Evolutionary conservation across 2,329 filamentous ascomycete genomes (phyloP).

Genomic region (Pyrenochaeta sp.): DNA sequence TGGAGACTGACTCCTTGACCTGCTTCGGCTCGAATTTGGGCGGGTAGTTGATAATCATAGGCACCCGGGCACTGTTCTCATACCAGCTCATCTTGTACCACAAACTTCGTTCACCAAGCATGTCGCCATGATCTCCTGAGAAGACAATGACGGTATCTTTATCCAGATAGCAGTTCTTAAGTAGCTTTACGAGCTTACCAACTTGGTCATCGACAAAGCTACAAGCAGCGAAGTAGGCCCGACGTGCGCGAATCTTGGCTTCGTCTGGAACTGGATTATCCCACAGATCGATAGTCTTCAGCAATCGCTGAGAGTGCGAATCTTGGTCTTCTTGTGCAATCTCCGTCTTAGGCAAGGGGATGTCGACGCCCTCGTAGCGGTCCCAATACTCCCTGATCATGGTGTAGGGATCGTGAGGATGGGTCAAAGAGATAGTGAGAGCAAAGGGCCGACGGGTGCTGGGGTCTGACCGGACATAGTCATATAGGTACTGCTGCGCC

Average conservation of each 20-base stretch:
- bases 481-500: conserved; percentile 87
- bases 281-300: conserved; percentile 88
- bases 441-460: conserved; percentile 77
- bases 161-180: conserved; percentile 80
- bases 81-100: conserved; percentile 99
- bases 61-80: conserved; percentile 88
- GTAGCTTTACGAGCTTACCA: conserved; percentile 78
- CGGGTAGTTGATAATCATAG: conserved; percentile 84
- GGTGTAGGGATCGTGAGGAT: conserved; percentile 94
- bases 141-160: conserved; percentile 93
- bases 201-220: conserved; percentile 95
- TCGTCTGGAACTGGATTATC: conserved; percentile 84
- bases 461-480: conserved; percentile 83
- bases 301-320: conserved; percentile 83
- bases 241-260: conserved; percentile 82
- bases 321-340: conserved; percentile 86
- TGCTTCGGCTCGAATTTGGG: conserved; percentile 77
- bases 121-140: conserved; percentile 93
- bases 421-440: conserved; percentile 90
- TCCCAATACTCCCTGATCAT: conserved; percentile 96
- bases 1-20: conserved; percentile 85
- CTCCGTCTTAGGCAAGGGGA: conserved; percentile 79
- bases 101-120: conserved; percentile 89
- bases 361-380: conserved; percentile 86
- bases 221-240: conserved; percentile 92